Conservation (phyloP, 1,284 basidiomycete species). For the Malassezia pachydermatis region DNA sequence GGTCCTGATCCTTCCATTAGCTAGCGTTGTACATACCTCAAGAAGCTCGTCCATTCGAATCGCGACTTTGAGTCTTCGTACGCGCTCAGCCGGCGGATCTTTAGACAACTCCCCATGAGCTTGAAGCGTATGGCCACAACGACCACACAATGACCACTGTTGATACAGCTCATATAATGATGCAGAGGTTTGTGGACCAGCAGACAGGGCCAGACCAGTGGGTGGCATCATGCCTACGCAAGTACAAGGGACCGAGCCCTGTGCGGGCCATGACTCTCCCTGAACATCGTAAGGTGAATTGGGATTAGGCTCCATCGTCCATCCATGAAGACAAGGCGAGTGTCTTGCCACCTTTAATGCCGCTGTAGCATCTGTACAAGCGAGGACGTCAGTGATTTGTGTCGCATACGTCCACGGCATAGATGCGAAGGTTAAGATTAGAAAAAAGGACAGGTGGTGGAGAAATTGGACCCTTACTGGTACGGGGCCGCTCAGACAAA, state of each 20-base stretch:
- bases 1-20: conserved; percentile 58
- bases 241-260: not conserved
- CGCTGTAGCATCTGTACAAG: not conserved
- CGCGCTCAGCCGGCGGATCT: conserved; percentile 46
- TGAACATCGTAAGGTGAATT: conserved; percentile 3
- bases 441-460: too few relatives aligned
- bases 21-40: conserved; percentile 55
- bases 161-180: not conserved
- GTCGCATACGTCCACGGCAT: conserved; percentile 7
- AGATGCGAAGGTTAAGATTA: not conserved
- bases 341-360: conserved; percentile 19
- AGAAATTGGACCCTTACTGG: too few relatives aligned
- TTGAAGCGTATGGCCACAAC: conserved; percentile 62
- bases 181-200: not conserved
- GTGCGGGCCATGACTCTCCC: not conserved
- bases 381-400: not conserved
- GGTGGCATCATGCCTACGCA: conserved; percentile 10
- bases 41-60: conserved; percentile 72
- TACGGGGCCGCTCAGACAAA: too few relatives aligned
- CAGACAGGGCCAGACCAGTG: not conserved
- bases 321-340: conserved; percentile 11
- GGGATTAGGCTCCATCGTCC: not conserved
- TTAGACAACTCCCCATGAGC: conserved; percentile 58
- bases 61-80: conserved; percentile 64
- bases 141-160: conserved; percentile 18